phyloP scores from a whole-genome alignment of 2,329 filamentous ascomycete genomes.

The Beauveria caledonica region DNA sequence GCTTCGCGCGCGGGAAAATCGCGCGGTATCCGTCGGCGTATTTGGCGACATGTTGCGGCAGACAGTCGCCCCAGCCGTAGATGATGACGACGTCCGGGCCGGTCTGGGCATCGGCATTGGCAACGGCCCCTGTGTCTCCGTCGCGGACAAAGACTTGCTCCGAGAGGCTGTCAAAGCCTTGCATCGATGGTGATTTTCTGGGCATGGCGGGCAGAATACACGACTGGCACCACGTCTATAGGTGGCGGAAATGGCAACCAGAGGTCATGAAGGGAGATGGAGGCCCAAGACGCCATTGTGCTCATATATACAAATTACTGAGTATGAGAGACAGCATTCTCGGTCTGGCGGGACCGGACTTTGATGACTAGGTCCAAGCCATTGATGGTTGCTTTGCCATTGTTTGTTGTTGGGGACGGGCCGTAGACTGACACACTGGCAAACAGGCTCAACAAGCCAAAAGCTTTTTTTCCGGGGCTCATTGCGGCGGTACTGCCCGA shows the following conservation, averaged over 20 bases:
- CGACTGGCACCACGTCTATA: background rate
- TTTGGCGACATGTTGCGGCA: slow-evolving; percentile 46
- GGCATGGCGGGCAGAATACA: background rate
- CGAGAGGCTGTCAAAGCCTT: slow-evolving; percentile 39
- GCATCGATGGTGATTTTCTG: slow-evolving; percentile 21
- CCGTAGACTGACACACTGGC: too few relatives aligned
- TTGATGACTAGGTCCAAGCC: background rate
- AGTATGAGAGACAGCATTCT: too few relatives aligned
- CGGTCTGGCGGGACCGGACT: background rate
- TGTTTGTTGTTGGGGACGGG: background rate
- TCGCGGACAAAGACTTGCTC: slow-evolving; percentile 39
- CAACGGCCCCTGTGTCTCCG: slow-evolving; percentile 19
- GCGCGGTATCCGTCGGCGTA: slow-evolving; percentile 43
- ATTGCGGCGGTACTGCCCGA: background rate
- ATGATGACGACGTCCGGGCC: slow-evolving; percentile 42
- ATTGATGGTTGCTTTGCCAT: too few relatives aligned
- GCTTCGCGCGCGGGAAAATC: slow-evolving; percentile 41
- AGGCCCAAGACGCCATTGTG: too few relatives aligned
- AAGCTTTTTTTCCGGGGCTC: background rate
- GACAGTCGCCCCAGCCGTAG: slow-evolving; percentile 50
- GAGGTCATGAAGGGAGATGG: background rate
- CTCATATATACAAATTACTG: background rate
- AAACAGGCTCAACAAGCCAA: background rate
- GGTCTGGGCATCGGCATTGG: slow-evolving; percentile 11
- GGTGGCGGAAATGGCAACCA: background rate